Evolutionary conservation across 23 red algal species (phyloP).

Genomic region (Agarophyton chilense): DNA sequence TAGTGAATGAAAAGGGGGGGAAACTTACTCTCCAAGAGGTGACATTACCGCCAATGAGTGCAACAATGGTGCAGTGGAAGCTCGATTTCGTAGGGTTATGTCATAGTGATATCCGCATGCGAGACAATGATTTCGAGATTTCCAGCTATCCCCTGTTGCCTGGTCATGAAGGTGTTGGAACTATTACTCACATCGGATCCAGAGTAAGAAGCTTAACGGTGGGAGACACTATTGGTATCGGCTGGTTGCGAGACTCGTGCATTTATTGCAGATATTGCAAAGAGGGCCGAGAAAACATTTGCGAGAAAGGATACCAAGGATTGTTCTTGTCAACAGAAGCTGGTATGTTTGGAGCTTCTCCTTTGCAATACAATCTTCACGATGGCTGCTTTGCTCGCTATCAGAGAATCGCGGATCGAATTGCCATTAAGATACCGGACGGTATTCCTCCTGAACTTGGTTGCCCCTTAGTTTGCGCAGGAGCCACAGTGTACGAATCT

Average conservation of each 20-base stretch:
- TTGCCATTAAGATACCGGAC: constrained; percentile 55
- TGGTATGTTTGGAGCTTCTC: constrained; percentile 23
- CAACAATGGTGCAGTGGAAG: constrained; percentile 42
- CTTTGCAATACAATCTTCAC: constrained; percentile 32
- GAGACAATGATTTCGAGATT: constrained; percentile 55
- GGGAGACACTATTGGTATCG: constrained; percentile 42
- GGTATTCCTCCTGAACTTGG: constrained; percentile 29
- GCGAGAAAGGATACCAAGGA: constrained; percentile 49
- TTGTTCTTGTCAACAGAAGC: background rate
- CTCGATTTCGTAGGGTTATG: constrained; percentile 59
- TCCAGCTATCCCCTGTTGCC: constrained; percentile 42
- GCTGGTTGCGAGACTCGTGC: constrained; percentile 62
- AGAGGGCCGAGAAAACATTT: constrained; percentile 59
- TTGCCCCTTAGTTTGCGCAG: constrained; percentile 53
- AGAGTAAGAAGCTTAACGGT: background rate
- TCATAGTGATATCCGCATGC: constrained; percentile 61
- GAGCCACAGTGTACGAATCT: constrained; percentile 59
- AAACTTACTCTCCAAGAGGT: constrained; percentile 38
- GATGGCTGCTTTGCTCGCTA: constrained; percentile 32
- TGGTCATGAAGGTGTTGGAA: constrained; percentile 61
- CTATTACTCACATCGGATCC: constrained; percentile 29
- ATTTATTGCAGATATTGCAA: background rate
- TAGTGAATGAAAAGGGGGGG: constrained; percentile 41
- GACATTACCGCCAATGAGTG: constrained; percentile 3
- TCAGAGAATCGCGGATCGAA: constrained; percentile 64